Evolutionary conservation across 345 rosid species (phyloP).

Genomic region (Durio zibethinus): DNA sequence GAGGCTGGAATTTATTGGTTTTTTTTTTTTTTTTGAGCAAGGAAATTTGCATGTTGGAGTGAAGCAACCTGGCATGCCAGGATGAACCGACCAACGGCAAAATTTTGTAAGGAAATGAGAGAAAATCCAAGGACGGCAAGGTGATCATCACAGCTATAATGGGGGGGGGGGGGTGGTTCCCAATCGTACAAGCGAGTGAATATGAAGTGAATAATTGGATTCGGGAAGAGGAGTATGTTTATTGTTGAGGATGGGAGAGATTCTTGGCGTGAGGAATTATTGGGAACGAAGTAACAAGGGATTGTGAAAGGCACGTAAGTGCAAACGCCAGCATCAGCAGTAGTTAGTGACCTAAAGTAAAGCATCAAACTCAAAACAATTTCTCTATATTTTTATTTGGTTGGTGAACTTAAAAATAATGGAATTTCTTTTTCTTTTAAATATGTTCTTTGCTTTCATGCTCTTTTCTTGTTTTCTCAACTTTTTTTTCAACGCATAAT

Average conservation of each 20-base stretch:
- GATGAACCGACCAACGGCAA: conserved; percentile 1
- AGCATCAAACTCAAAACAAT: not conserved
- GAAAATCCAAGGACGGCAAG: not conserved
- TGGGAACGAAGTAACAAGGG: not conserved
- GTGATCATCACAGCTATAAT: not conserved
- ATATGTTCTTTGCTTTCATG: not conserved
- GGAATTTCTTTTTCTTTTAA: conserved; percentile 2
- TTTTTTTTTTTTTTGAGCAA: not conserved
- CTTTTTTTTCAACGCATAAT: too few species aligned
- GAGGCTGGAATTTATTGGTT: not conserved
- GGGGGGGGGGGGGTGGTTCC: not conserved
- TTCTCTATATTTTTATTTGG: not conserved
- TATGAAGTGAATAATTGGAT: too few species aligned
- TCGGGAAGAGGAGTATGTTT: not conserved
- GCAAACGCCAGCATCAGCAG: not conserved
- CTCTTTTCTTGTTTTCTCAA: not conserved
- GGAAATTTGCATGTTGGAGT: conserved; percentile 6
- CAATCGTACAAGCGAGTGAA: not conserved
- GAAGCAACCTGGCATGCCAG: not conserved
- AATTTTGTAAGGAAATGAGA: not conserved
- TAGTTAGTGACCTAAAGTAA: not conserved
- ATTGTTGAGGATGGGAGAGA: not conserved
- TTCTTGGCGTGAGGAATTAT: conserved; percentile 13
- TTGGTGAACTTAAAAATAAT: not conserved
- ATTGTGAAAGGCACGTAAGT: conserved; percentile 11